Evolutionary conservation across 768 basidiomycete species (phyloP).

Genomic region (Leccinum variicolor): DNA sequence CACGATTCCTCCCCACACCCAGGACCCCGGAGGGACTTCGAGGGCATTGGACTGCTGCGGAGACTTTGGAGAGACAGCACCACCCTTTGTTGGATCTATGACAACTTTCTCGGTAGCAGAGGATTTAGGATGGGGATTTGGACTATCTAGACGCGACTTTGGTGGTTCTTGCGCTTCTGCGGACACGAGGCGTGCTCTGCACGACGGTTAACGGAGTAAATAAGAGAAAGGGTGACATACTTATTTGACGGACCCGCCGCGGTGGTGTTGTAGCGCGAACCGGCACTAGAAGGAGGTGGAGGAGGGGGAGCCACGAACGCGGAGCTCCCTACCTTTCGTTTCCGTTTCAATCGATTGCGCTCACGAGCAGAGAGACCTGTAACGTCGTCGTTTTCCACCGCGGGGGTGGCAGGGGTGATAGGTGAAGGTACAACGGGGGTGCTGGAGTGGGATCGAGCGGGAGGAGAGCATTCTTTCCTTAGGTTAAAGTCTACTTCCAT

Average conservation of each 20-base stretch:
- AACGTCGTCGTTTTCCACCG: slow-evolving; percentile 40
- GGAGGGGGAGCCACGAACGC: slow-evolving; percentile 75
- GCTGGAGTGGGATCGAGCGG: slow-evolving; percentile 42
- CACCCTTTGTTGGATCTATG: slow-evolving; percentile 80
- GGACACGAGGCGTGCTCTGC: slow-evolving; percentile 71
- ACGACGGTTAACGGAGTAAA: slow-evolving; percentile 1
- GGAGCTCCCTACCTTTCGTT: slow-evolving; percentile 82
- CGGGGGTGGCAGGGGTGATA: slow-evolving; percentile 36
- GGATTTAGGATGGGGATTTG: slow-evolving; percentile 40
- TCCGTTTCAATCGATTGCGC: slow-evolving; percentile 90
- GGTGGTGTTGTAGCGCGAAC: slow-evolving; percentile 60
- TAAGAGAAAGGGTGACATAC: slow-evolving; percentile 31
- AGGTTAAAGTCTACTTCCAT: slow-evolving; percentile 44
- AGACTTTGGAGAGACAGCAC: slow-evolving; percentile 75
- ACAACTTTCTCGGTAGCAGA: slow-evolving; percentile 59
- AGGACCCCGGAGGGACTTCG: slow-evolving; percentile 68
- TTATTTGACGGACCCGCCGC: slow-evolving; percentile 59
- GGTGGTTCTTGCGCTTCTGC: slow-evolving; percentile 52
- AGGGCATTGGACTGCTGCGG: slow-evolving; percentile 76
- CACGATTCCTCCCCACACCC: slow-evolving; percentile 86
- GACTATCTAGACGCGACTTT: slow-evolving; percentile 58
- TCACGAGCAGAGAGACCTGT: slow-evolving; percentile 83
- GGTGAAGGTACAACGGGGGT: slow-evolving; percentile 50
- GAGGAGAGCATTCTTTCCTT: slow-evolving; percentile 38
- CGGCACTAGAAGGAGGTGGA: slow-evolving; percentile 53